A percentile compares a stretch with the other conserved stretches of the same genome.
These are phyloP conservation scores for Phlegmacium glaucopus DNA, from an alignment of 768 basidiomycete species.

Conservation along the genomic window DNA sequence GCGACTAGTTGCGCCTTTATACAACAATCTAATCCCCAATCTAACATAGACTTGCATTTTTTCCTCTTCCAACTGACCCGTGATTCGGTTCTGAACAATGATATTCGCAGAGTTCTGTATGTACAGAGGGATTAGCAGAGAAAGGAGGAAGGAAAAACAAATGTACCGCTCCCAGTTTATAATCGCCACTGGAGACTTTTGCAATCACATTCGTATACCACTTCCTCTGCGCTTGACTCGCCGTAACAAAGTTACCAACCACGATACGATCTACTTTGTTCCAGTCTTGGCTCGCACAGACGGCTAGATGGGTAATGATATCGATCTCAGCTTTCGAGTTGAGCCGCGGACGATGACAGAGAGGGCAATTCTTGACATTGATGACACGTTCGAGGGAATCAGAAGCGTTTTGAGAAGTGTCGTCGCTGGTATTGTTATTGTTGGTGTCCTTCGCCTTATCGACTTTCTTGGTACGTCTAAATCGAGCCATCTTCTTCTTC, in stretches of 20 bases:
- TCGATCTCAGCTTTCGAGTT: conserved; percentile 88
- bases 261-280: conserved; percentile 83
- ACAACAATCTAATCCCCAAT: conserved; percentile 87
- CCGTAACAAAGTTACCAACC: conserved; percentile 92
- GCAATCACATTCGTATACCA: conserved; percentile 91
- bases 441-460: conserved; percentile 16
- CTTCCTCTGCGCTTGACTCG: conserved; percentile 93
- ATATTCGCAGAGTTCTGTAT: conserved; percentile 93
- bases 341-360: conserved; percentile 87
- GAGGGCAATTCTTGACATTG: conserved; percentile 91
- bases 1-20: conserved; percentile 83
- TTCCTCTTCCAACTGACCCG: conserved; percentile 93
- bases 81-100: conserved; percentile 91
- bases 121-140: not conserved
- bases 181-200: conserved; percentile 84
- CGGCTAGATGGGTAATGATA: conserved; percentile 94
- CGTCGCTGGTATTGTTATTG: conserved; percentile 10
- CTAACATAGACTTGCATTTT: conserved; percentile 96
- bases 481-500: conserved; percentile 19
- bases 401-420: conserved; percentile 9
- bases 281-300: conserved; percentile 95
- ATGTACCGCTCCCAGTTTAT: conserved; percentile 79
- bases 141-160: conserved; percentile 1
- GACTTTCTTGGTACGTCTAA: conserved; percentile 17
- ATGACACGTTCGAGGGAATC: conserved; percentile 78